Evolutionary conservation across 306 rosid species (phyloP).

Genomic region (Notholithocarpus densiflorus): DNA sequence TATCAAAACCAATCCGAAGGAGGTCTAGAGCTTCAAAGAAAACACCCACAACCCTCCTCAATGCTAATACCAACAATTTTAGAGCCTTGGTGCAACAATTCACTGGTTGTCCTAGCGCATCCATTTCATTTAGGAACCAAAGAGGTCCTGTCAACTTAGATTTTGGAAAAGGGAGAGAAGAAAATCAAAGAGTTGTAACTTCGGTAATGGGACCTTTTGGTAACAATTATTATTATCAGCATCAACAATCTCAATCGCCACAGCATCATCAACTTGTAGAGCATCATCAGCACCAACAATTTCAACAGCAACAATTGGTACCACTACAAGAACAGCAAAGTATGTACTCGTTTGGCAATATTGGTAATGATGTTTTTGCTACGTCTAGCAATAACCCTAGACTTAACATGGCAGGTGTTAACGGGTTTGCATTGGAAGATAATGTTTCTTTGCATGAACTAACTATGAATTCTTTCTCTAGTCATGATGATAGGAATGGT

Average conservation of each 20-base stretch:
- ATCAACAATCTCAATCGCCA: slow-evolving; percentile 23
- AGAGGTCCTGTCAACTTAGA: slow-evolving; percentile 71
- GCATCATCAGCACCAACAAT: slow-evolving; percentile 17
- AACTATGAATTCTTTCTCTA: background rate
- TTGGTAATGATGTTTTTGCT: slow-evolving; percentile 5
- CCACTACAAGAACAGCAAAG: slow-evolving; percentile 7
- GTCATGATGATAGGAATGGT: background rate
- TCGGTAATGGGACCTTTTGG: slow-evolving; percentile 2
- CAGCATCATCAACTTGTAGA: slow-evolving; percentile 2
- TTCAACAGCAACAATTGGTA: background rate
- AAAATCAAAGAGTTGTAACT: slow-evolving; percentile 12
- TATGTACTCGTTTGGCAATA: slow-evolving; percentile 11
- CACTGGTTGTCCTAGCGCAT: slow-evolving; percentile 58
- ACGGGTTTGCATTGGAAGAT: background rate
- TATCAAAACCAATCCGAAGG: slow-evolving; percentile 41
- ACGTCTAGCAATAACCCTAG: background rate
- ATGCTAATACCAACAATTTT: slow-evolving; percentile 64
- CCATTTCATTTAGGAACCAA: slow-evolving; percentile 40
- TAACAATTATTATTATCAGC: slow-evolving; percentile 4
- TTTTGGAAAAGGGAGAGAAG: slow-evolving; percentile 46
- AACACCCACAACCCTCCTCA: slow-evolving; percentile 67
- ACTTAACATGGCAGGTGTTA: background rate
- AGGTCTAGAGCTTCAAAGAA: slow-evolving; percentile 67
- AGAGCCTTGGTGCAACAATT: slow-evolving; percentile 81
- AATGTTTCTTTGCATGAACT: background rate